A percentile compares a stretch with the other conserved stretches of the same genome.
Evolutionary conservation across 306 rosid genomes (phyloP).

Genomic region (Aeschynomene evenia): DNA sequence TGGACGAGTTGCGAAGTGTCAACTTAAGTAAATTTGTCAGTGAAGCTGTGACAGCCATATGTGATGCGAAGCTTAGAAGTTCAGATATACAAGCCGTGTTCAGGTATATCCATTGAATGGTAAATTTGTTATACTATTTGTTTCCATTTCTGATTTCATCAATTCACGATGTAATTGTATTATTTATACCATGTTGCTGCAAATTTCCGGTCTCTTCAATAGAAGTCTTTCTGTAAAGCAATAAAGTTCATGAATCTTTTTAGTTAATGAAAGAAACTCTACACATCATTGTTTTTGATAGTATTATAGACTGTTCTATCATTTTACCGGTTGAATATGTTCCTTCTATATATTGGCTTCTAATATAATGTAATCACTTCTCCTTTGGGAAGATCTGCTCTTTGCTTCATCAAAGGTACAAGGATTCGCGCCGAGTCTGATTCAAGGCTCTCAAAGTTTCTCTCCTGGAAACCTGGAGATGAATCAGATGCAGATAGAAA

Average conservation of each 20-base stretch:
- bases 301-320: conserved; percentile 6
- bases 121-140: conserved; percentile 14
- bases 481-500: conserved; percentile 82
- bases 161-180: neutral
- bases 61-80: conserved; percentile 91
- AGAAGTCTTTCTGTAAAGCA: neutral
- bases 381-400: conserved; percentile 72
- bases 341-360: conserved; percentile 20
- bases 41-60: conserved; percentile 93
- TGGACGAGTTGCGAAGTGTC: conserved; percentile 85
- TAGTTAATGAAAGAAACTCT: neutral
- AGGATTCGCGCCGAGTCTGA: conserved; percentile 84
- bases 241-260: neutral
- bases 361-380: conserved; percentile 13
- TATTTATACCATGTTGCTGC: conserved; percentile 7
- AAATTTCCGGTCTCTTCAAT: neutral
- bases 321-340: neutral
- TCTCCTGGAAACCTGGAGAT: conserved; percentile 84
- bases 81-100: conserved; percentile 96
- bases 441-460: conserved; percentile 90
- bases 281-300: neutral
- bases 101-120: conserved; percentile 57
- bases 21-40: conserved; percentile 98
- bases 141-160: conserved; percentile 7
- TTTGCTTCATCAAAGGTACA: conserved; percentile 97